Percentiles rank a stretch among this genome's conserved stretches.
Conservation (phyloP, 306 rosid genomes). For the Pterocarpus macrocarpus region DNA sequence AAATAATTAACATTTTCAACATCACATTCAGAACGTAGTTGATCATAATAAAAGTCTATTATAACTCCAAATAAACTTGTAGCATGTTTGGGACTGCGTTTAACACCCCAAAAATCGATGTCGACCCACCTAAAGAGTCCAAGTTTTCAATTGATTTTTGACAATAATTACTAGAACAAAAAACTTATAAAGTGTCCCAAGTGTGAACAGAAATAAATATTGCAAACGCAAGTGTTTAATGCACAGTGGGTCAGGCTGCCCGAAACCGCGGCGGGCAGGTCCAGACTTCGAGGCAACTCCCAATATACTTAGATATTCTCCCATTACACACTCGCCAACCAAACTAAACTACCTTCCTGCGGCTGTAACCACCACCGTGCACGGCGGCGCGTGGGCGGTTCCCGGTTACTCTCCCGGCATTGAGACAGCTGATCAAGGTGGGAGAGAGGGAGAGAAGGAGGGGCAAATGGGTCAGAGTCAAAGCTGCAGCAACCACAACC, state of each 20-base stretch:
- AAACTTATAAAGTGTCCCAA: too few relatives aligned
- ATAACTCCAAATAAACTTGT: too few relatives aligned
- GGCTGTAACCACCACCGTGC: constrained; percentile 33
- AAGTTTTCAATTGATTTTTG: too few relatives aligned
- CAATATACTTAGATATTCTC: not conserved
- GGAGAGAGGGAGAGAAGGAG: constrained; percentile 27
- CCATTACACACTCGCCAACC: not conserved
- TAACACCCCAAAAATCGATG: too few relatives aligned
- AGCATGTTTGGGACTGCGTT: too few relatives aligned
- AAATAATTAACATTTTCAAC: too few relatives aligned
- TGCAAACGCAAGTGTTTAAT: not conserved
- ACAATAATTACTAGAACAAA: too few relatives aligned
- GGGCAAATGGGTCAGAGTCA: constrained; percentile 79
- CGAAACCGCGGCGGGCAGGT: constrained; percentile 59
- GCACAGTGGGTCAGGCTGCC: constrained; percentile 62
- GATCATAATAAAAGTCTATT: too few relatives aligned
- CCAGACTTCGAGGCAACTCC: constrained; percentile 45
- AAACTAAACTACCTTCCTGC: not conserved
- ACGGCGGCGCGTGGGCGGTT: constrained; percentile 58
- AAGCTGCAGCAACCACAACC: constrained; percentile 63
- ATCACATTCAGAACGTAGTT: too few relatives aligned
- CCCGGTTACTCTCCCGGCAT: not conserved
- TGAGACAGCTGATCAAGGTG: not conserved
- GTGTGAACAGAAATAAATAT: not conserved
- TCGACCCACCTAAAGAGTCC: too few relatives aligned